phyloP scores from a whole-genome alignment of 2,329 filamentous ascomycete species.

The Ophiognomonia clavigignenti-juglandacearum region DNA sequence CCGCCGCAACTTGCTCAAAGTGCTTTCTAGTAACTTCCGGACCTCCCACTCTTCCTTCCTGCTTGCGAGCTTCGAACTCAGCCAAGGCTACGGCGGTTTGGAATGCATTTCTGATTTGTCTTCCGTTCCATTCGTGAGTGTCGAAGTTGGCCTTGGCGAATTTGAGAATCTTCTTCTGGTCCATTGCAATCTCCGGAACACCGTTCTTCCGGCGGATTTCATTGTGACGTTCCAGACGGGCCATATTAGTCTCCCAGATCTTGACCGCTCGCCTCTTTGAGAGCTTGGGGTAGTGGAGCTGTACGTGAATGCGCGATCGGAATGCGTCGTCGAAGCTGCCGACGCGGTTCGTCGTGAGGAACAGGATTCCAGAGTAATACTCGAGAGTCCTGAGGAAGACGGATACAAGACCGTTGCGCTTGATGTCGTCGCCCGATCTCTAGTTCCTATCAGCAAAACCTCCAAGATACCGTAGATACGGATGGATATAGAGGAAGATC shows the following conservation, averaged over 20 bases:
- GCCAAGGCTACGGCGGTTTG: conserved; percentile 2
- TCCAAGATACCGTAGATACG: no score
- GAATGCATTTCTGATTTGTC: conserved; percentile 6
- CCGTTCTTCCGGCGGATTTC: not conserved
- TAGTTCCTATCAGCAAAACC: no score
- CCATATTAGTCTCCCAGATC: conserved; percentile 17
- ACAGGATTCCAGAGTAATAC: conserved; percentile 31
- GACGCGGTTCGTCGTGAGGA: conserved; percentile 37
- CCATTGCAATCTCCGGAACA: not conserved
- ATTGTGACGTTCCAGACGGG: conserved; percentile 3
- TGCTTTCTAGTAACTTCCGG: not conserved
- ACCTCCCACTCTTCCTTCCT: not conserved
- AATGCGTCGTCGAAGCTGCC: conserved; percentile 37
- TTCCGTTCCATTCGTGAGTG: not conserved
- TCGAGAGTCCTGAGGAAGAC: conserved; percentile 32
- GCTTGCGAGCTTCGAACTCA: conserved; percentile 3
- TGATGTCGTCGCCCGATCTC: no score
- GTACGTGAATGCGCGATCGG: conserved; percentile 31
- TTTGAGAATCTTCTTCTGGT: not conserved
- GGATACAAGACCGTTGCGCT: conserved; percentile 27
- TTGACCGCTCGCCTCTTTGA: conserved; percentile 10
- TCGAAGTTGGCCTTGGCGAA: not conserved
- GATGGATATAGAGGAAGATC: not conserved
- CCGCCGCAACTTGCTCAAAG: not conserved
- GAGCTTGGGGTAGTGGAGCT: conserved; percentile 28